Conservation (phyloP, 306 rosid genomes). For the Quillaja saponaria region DNA sequence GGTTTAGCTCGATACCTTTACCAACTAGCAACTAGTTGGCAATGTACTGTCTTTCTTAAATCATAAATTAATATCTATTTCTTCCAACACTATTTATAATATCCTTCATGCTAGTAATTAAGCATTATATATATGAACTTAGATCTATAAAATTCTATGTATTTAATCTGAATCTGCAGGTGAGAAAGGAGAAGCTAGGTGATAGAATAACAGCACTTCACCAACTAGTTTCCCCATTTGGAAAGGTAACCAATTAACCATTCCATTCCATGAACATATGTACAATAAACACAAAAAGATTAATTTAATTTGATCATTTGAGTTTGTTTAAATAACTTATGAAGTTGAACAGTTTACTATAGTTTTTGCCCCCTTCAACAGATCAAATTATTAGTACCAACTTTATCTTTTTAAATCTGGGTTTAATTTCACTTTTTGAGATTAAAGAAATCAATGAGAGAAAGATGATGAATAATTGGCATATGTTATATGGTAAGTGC, state of each 20-base stretch:
- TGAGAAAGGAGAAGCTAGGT: constrained; percentile 89
- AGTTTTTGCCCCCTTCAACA: background rate
- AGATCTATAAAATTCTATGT: constrained; percentile 8
- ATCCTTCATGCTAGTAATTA: background rate
- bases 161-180: constrained; percentile 47
- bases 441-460: constrained; percentile 27
- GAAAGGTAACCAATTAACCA: constrained; percentile 54
- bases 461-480: constrained; percentile 40
- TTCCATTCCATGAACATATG: background rate
- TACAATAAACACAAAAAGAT: constrained; percentile 2
- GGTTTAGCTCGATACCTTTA: too few species aligned
- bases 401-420: background rate
- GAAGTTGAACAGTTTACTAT: too few species aligned
- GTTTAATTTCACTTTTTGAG: constrained; percentile 29
- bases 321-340: too few species aligned
- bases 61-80: too few species aligned
- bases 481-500: constrained; percentile 15
- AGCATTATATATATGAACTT: background rate
- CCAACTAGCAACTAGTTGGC: too few species aligned
- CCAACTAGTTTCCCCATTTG: constrained; percentile 88
- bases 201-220: constrained; percentile 88
- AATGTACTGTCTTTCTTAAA: too few species aligned
- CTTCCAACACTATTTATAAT: background rate
- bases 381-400: background rate
- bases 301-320: too few species aligned